A percentile compares a stretch with the other conserved stretches of the same genome.
phyloP scores from a whole-genome alignment of 2,329 filamentous ascomycete genomes.

The Scedosporium minutisporum region DNA sequence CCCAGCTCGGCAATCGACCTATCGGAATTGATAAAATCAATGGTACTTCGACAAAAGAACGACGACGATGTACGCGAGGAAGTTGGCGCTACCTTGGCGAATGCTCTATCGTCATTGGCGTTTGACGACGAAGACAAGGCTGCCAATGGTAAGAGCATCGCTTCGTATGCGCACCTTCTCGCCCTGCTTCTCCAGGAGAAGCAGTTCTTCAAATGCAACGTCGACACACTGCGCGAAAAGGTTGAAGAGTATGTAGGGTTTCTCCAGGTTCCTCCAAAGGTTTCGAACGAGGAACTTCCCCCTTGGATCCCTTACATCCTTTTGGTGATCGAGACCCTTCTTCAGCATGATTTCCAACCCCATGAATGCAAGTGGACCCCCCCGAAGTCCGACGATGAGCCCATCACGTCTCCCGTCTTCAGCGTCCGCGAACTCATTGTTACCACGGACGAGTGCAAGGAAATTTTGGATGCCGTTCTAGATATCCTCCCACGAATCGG shows the following conservation, averaged over 20 bases:
- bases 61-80: slow-evolving; percentile 50
- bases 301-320: slow-evolving; percentile 90
- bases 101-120: slow-evolving; percentile 66
- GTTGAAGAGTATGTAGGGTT: slow-evolving; percentile 70
- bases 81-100: slow-evolving; percentile 72
- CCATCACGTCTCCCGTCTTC: slow-evolving; percentile 35
- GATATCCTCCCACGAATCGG: slow-evolving; percentile 77
- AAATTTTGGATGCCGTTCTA: slow-evolving; percentile 67
- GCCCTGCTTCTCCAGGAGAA: slow-evolving; percentile 79
- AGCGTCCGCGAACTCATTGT: slow-evolving; percentile 22
- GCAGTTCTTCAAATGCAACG: slow-evolving; percentile 66
- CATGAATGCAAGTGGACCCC: slow-evolving; percentile 60
- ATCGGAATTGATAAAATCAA: slow-evolving; percentile 71
- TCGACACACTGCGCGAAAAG: slow-evolving; percentile 66
- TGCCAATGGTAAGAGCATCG: slow-evolving; percentile 52
- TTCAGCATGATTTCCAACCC: slow-evolving; percentile 84
- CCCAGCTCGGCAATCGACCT: slow-evolving; percentile 85
- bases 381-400: slow-evolving; percentile 40
- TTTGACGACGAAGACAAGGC: slow-evolving; percentile 56
- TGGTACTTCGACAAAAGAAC: slow-evolving; percentile 50
- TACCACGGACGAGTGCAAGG: slow-evolving; percentile 54
- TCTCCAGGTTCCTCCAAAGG: slow-evolving; percentile 58
- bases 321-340: slow-evolving; percentile 77
- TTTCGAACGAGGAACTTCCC: slow-evolving; percentile 66
- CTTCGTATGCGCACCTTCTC: slow-evolving; percentile 84